Percentiles rank a stretch among this genome's conserved stretches.
These are phyloP conservation scores for Protea cynaroides DNA, from an alignment of 164 flowering plant genomes.

Conservation along the genomic window DNA sequence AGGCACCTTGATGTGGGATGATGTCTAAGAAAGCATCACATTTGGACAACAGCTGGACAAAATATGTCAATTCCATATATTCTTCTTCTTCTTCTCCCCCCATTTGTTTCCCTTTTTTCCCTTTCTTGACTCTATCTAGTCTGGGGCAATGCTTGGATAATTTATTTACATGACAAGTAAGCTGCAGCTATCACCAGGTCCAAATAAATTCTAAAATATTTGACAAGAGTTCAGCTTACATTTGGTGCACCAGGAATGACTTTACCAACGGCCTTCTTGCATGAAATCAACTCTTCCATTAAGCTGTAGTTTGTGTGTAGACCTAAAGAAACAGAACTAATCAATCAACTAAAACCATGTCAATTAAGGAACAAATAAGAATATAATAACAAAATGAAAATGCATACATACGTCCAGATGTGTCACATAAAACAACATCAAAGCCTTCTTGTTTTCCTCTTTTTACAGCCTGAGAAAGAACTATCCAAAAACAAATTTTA, in stretches of 20 bases:
- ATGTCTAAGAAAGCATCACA: too few species aligned
- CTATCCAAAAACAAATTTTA: conserved; percentile 63
- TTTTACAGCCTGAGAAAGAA: conserved; percentile 93
- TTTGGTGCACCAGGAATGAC: conserved; percentile 83
- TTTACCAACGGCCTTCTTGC: conserved; percentile 83
- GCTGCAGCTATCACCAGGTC: background rate
- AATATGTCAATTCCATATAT: too few species aligned
- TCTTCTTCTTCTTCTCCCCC: too few species aligned
- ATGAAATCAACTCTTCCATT: conserved; percentile 91
- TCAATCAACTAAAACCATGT: conserved; percentile 1
- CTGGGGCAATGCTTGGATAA: too few species aligned
- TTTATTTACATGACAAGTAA: too few species aligned
- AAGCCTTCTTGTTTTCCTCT: conserved; percentile 77
- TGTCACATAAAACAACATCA: conserved; percentile 86
- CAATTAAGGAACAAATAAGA: background rate
- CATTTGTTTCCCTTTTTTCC: too few species aligned
- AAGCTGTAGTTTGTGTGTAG: conserved; percentile 88
- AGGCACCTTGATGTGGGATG: too few species aligned
- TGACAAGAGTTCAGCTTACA: conserved; percentile 36
- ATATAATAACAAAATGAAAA: background rate
- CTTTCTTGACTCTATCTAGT: too few species aligned
- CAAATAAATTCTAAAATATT: background rate
- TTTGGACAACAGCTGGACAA: too few species aligned
- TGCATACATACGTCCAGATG: conserved; percentile 87
- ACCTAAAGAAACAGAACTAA: conserved; percentile 41